Conservation (phyloP, 805 yeast species). For the Yamadazyma akitaensis region DNA sequence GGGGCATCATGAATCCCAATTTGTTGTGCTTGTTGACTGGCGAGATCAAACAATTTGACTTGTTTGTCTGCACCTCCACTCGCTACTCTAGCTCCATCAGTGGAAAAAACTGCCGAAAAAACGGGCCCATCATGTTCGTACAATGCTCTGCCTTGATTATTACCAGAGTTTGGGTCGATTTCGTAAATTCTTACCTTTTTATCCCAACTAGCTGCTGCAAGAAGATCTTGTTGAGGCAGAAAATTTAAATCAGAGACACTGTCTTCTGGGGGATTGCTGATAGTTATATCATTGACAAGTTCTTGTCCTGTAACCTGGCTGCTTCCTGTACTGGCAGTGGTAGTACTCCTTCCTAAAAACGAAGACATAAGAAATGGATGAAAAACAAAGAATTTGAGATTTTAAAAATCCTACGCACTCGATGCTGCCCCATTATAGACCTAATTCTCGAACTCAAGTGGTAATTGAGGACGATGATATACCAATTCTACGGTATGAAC, state of each 20-base stretch:
- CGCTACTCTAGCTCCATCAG: slow-evolving; percentile 82
- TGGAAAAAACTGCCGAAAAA: slow-evolving; percentile 74
- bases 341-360: slow-evolving; percentile 26
- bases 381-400: background rate
- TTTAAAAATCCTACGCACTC: background rate
- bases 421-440: slow-evolving; percentile 6
- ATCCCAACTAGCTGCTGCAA: slow-evolving; percentile 92
- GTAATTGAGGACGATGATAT: slow-evolving; percentile 6
- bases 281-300: slow-evolving; percentile 63
- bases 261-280: slow-evolving; percentile 87
- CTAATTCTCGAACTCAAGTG: background rate
- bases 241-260: slow-evolving; percentile 80
- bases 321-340: slow-evolving; percentile 11
- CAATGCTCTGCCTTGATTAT: slow-evolving; percentile 82
- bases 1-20: slow-evolving; percentile 85
- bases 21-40: slow-evolving; percentile 76
- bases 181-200: slow-evolving; percentile 92
- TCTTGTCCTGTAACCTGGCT: slow-evolving; percentile 44
- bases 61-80: slow-evolving; percentile 87
- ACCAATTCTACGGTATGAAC: slow-evolving; percentile 7
- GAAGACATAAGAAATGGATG: slow-evolving; percentile 22
- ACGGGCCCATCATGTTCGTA: slow-evolving; percentile 91
- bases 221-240: slow-evolving; percentile 78
- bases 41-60: slow-evolving; percentile 78
- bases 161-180: slow-evolving; percentile 65